Percentiles rank a stretch among this genome's conserved stretches.
Evolutionary conservation across 1,284 basidiomycete species (phyloP).

Genomic region (Sporisorium reilianum): DNA sequence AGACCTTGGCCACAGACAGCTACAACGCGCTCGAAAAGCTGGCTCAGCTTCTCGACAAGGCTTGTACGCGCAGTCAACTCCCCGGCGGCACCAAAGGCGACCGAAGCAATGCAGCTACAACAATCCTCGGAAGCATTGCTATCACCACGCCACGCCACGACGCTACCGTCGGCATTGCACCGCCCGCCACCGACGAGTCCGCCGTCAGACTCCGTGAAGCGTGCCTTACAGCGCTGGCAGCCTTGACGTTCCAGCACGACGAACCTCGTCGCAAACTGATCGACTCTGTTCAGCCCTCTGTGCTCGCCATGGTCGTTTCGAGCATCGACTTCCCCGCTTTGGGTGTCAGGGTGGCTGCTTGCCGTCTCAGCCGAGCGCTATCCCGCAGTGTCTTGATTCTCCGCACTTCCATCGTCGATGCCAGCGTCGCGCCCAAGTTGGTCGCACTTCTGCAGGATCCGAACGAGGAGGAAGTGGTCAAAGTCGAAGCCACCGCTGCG

Average conservation of each 20-base stretch:
- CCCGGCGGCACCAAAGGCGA: constrained; percentile 17
- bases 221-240: constrained; percentile 54
- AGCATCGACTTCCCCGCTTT: constrained; percentile 50
- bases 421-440: constrained; percentile 57
- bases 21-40: constrained; percentile 51
- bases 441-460: constrained; percentile 52
- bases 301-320: constrained; percentile 54
- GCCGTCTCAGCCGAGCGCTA: constrained; percentile 56
- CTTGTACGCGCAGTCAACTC: constrained; percentile 29
- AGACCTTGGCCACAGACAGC: constrained; percentile 49
- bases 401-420: constrained; percentile 63
- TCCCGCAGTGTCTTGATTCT: constrained; percentile 61
- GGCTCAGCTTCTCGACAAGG: constrained; percentile 40
- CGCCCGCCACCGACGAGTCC: constrained; percentile 45
- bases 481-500: constrained; percentile 56
- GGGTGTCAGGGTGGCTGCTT: constrained; percentile 63
- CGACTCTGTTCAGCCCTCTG: constrained; percentile 50
- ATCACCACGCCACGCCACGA: constrained; percentile 17
- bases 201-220: constrained; percentile 58
- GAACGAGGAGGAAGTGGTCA: constrained; percentile 50
- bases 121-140: constrained; percentile 21
- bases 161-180: constrained; percentile 31
- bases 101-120: constrained; percentile 10
- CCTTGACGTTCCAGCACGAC: constrained; percentile 58
- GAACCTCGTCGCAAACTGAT: constrained; percentile 56